Evolutionary conservation across 306 rosid genomes (phyloP), one percentile per base, ranked within the genome.

Genomic region (Corylus avellana): DNA sequence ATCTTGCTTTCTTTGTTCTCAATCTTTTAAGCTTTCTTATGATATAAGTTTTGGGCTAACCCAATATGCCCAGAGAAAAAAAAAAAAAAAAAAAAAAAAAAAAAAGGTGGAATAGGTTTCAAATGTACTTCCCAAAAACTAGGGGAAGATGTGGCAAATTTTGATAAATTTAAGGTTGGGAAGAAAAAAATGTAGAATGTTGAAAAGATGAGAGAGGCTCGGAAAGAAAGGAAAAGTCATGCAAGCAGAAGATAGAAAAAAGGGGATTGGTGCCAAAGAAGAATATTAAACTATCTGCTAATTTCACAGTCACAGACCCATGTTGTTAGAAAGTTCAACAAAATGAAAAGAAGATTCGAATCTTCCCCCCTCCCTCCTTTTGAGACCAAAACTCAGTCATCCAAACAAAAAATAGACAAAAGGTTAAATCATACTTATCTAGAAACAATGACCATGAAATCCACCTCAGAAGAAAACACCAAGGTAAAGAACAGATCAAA

Each of bases 21-120:
- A 87, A 90, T 76, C 83, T 78, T 83, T 90, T 87, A 59, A 79
- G 76, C 79, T 88, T 87, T 86, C 91, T 90, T 88, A 73, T 78
- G 79, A 74, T 54, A 70, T 70, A 82, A 86, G 94, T 69, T 80
- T 83, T 76, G 44, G 63, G 64, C 54, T 42, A 74, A 82, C 73
- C 68, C 72, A 64, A 51, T 84, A 63, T 44, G 35, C 44, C 44
- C 4, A 39, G 44, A 4, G 70, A 80, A 64, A 27, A 14, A 80
- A 59, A 29, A 67, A 68, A 74, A 68, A 53, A 59, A 69, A 50
- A 7, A 1, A 44, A 27, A 8, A 71, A 54, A 11, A 29, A 14
- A 39, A 12, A 8, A 22, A 22, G 0, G 12, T 13, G 61, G 10
- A 20, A 56, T 8, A 56, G 9, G 25, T 20, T 56, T 6, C 10